Percentiles rank a stretch among this genome's conserved stretches.
Conservation (phyloP, 768 basidiomycete species). For the Mycena maculata region DNA sequence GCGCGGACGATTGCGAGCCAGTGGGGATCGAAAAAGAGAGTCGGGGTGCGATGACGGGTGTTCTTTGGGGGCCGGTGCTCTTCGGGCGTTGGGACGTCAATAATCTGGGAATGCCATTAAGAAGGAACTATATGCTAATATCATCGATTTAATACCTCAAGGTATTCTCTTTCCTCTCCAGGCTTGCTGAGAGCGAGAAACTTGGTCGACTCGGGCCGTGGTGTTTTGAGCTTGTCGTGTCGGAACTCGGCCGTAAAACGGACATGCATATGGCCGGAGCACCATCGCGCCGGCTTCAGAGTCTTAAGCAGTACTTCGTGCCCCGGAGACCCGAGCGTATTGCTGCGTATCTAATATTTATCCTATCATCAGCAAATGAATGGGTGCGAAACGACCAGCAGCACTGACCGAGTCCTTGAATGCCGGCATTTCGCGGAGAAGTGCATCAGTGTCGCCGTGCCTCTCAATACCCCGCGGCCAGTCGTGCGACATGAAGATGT, state of each 20-base stretch:
- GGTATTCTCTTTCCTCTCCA: slow-evolving; percentile 76
- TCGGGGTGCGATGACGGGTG: slow-evolving; percentile 40
- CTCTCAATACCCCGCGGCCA: slow-evolving; percentile 92
- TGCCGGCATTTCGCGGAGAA: slow-evolving; percentile 83
- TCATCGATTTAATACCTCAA: slow-evolving; percentile 67
- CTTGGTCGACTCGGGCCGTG: slow-evolving; percentile 50
- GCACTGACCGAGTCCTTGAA: slow-evolving; percentile 70
- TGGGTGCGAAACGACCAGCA: not conserved
- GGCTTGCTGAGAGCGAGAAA: slow-evolving; percentile 96
- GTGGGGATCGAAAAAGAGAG: slow-evolving; percentile 82
- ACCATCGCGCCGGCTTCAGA: slow-evolving; percentile 59
- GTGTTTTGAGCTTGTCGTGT: slow-evolving; percentile 42
- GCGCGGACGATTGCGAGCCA: slow-evolving; percentile 96
- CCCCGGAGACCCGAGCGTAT: slow-evolving; percentile 75
- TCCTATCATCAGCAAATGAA: not conserved
- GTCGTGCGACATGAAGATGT: slow-evolving; percentile 94
- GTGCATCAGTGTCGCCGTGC: slow-evolving; percentile 72
- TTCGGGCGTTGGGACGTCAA: slow-evolving; percentile 64
- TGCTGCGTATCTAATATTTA: slow-evolving; percentile 34
- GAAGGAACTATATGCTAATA: not conserved
- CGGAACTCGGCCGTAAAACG: slow-evolving; percentile 79
- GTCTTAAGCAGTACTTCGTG: slow-evolving; percentile 65
- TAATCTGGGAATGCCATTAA: slow-evolving; percentile 58
- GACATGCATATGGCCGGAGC: slow-evolving; percentile 61
- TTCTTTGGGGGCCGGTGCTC: slow-evolving; percentile 26